Base-by-base conservation (phyloP, 306 rosid genomes). In the Prunus mira region DNA sequence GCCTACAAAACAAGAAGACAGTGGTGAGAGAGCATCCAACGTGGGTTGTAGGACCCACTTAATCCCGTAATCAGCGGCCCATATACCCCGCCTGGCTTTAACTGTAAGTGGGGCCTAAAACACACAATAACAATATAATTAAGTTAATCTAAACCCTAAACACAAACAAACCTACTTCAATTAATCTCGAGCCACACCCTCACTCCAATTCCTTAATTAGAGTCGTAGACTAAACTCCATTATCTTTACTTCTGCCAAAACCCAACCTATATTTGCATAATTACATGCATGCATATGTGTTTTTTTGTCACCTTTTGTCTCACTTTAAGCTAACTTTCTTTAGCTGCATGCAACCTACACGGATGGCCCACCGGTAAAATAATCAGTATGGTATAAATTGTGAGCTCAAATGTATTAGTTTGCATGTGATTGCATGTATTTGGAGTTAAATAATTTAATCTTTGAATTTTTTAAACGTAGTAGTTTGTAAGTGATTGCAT, bases 61-160 rank as follows among this genome's bases (percentile, higher is more conserved):
- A 47, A 22, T 77, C 54, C 92, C 98, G 93, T 79, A 75, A 93
- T 88, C 78, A 80, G 54, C 97, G 98, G 82, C 47, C 86, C 86
- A 75, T 43, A 67, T 27, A 51, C 45, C 75, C 72, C 80, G 57
- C 56, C 80, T 74, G 62, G 20, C 73, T 80, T 81, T 68, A 78
- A 78, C 85, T 65, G 75, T 69, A 5, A 65, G 84, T 71, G 87
- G 88, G 82, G 72, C 76, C 55, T 69, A 27, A 54, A 52, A 19
- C 54, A 18, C 12, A 63, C 24, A 30, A 63, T 15, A 41, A 17
- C 67, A 63, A 14, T 34, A 17, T 30, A 17, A 30, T 20, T 8
- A 62, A 28, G 22, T 18, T 17, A 62, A 62, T 62, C 38, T 5
- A 32, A 32, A 32, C 38, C 38, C 1, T 5, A 32, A 32, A 32